Evolutionary conservation across 345 rosid genomes (phyloP).

Genomic region (Firmiana major): DNA sequence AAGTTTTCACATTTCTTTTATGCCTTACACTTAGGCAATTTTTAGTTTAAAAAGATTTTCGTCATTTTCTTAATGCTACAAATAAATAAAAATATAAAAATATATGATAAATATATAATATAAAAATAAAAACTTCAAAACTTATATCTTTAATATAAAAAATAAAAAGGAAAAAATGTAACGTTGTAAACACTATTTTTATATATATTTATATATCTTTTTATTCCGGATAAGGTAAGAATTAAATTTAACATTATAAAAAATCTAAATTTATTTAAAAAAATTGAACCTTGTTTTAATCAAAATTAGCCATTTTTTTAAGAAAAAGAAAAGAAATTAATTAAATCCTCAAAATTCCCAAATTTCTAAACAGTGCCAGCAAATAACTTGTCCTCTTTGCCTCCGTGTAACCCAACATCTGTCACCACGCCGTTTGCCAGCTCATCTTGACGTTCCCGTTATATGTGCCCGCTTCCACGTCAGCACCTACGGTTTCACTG

Average conservation of each 20-base stretch:
- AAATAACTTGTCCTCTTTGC: constrained; percentile 27
- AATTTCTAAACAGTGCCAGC: constrained; percentile 42
- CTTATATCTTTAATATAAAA: no score
- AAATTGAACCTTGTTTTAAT: background rate
- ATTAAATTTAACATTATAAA: no score
- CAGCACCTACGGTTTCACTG: background rate
- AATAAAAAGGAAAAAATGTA: no score
- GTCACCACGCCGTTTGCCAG: constrained; percentile 46
- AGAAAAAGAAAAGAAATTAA: background rate
- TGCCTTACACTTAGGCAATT: no score
- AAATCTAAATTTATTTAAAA: background rate
- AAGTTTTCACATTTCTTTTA: background rate
- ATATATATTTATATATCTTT: no score
- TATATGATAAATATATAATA: background rate
- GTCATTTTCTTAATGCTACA: background rate
- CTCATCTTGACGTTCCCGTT: constrained; percentile 32
- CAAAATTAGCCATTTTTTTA: background rate
- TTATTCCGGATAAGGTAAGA: no score
- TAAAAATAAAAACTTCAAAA: no score
- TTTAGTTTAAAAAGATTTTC: no score
- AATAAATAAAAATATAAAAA: background rate
- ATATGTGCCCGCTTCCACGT: constrained; percentile 12
- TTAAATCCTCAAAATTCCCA: background rate
- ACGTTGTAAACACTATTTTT: no score
- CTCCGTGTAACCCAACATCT: constrained; percentile 29